Base-by-base conservation (phyloP, 768 basidiomycete species). In the Calocybe indica region DNA sequence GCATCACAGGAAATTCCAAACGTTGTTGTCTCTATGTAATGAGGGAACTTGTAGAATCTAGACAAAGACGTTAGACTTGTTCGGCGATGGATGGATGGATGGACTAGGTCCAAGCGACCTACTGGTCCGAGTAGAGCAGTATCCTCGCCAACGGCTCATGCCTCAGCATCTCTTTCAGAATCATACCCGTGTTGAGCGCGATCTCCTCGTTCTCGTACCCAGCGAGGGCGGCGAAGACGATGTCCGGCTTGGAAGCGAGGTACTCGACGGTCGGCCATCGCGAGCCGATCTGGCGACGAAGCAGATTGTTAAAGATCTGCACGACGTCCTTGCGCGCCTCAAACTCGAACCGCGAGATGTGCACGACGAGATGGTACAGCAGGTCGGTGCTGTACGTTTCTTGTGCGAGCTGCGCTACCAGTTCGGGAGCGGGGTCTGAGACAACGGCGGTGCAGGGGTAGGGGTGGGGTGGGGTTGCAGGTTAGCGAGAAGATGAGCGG, bases 1-100 rank as follows among this genome's bases (percentile, higher is more conserved):
- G 95, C 95, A 63, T 98, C 96, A 55, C 94, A 97, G 0, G 95
- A 97, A 51, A 97, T 92, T 6, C 96, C 95, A 60, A 99, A 99
- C 13, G 94, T 96, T 4, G 94, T 95, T 29, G 88, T 85, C 70
- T 99, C 96, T 59, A 99, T 97, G 66, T 93, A 94, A 60, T 90
- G 83, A 13, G 94, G 91, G 68, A 93, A 99, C 52, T 82, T 86
- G 73, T 98, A 98, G 67, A 99, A 97, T 60, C 94, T 95, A 63
- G 6, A 7, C 14, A 46, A 37, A 43, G 40, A 44, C 46, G 35
- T 37, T 36, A 38, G 30, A 31, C 7, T 37, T 22, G 29, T 13
- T 22, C 29, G 11, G 2, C 39, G 39, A 30, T 28, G 7, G 33
- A n/a, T 8, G 35, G 13, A 7, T 5, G n/a, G n/a, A n/a, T n/a